Conservation (phyloP, 495 filamentous ascomycete genomes). For the Trichocladium antarcticum region DNA sequence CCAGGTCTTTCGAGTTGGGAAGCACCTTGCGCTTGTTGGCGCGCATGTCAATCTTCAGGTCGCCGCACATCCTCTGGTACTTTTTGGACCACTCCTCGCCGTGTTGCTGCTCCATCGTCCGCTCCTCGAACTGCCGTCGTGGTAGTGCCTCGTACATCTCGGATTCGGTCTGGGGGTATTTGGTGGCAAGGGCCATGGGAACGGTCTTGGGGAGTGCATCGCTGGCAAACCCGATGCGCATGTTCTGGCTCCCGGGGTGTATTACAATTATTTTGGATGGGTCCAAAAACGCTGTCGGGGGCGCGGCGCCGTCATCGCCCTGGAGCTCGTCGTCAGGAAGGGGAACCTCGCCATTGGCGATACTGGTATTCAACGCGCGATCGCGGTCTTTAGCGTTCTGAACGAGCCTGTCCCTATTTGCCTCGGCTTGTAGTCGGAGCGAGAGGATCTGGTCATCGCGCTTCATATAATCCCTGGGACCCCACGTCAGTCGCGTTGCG, state of each 20-base stretch:
- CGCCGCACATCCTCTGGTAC: conserved; percentile 68
- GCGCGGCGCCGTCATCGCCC: conserved; percentile 46
- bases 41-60: conserved; percentile 82
- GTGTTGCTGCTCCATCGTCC: conserved; percentile 65
- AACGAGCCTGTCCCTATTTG: conserved; percentile 63
- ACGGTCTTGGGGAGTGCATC: conserved; percentile 90
- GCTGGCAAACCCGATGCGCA: conserved; percentile 83
- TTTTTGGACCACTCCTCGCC: conserved; percentile 74
- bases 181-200: conserved; percentile 83
- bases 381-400: conserved; percentile 78
- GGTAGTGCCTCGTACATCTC: conserved; percentile 81
- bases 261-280: conserved; percentile 87
- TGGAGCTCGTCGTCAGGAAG: conserved; percentile 45
- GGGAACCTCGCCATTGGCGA: conserved; percentile 48
- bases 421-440: conserved; percentile 74
- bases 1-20: conserved; percentile 90
- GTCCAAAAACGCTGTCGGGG: conserved; percentile 50
- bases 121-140: conserved; percentile 68
- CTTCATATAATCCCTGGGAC: conserved; percentile 81
- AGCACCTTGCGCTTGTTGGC: conserved; percentile 83
- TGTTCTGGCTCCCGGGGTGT: conserved; percentile 94
- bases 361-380: conserved; percentile 67
- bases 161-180: conserved; percentile 61
- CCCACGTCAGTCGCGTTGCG: conserved; percentile 12
- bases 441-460: conserved; percentile 92